Conservation (phyloP, 2,329 filamentous ascomycete species). For the Fusarium dimerum region DNA sequence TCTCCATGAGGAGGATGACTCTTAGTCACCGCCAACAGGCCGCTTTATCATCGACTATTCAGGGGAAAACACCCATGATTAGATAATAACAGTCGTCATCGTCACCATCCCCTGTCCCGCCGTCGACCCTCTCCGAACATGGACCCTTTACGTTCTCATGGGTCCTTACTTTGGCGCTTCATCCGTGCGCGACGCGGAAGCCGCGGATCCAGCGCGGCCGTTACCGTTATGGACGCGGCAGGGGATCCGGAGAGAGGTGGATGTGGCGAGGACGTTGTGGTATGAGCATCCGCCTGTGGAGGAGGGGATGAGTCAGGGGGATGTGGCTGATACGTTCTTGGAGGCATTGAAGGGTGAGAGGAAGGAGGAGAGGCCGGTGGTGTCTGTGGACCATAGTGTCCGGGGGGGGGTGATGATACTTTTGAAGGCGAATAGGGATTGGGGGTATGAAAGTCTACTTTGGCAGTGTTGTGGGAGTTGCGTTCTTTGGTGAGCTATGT, state of each 20-base stretch:
- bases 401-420: conserved; percentile 61
- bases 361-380: conserved; percentile 48
- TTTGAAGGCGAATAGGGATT: conserved; percentile 44
- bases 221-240: conserved; percentile 54
- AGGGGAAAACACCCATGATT: conserved; percentile 45
- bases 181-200: conserved; percentile 40
- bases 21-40: conserved; percentile 7
- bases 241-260: conserved; percentile 50
- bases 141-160: conserved; percentile 51
- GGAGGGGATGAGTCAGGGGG: conserved; percentile 43
- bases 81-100: conserved; percentile 56
- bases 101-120: conserved; percentile 56
- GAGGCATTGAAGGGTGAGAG: conserved; percentile 42
- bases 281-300: conserved; percentile 49
- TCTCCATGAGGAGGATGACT: conserved; percentile 4
- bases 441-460: conserved; percentile 45
- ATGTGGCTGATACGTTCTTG: conserved; percentile 49
- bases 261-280: conserved; percentile 50
- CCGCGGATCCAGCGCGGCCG: conserved; percentile 21
- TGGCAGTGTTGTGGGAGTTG: conserved; percentile 61
- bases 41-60: conserved; percentile 38
- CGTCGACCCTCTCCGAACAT: conserved; percentile 53
- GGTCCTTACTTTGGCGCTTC: conserved; percentile 48
- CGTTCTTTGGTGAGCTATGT: conserved; percentile 54
- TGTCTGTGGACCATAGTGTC: conserved; percentile 63